Conservation (phyloP, 805 yeast genomes). For the Zygosaccharomyces lentus region DNA sequence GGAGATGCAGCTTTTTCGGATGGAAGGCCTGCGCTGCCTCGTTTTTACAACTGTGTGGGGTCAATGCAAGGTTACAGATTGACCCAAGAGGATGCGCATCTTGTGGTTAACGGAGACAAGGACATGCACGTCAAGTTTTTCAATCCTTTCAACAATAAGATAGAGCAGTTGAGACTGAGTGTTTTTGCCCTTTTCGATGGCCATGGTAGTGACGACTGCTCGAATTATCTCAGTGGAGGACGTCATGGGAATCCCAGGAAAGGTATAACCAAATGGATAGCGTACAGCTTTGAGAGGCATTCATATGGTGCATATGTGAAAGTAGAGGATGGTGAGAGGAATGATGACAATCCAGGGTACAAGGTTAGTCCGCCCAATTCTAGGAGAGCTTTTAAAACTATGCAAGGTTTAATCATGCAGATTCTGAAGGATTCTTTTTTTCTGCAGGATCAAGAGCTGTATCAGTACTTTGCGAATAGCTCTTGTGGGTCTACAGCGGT, state of each 20-base stretch:
- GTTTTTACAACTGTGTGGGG: conserved; percentile 56
- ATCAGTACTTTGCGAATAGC: conserved; percentile 37
- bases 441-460: conserved; percentile 43
- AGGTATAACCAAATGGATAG: conserved; percentile 32
- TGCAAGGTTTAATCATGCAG: conserved; percentile 36
- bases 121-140: conserved; percentile 35
- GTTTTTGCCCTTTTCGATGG: conserved; percentile 79
- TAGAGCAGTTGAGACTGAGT: conserved; percentile 28
- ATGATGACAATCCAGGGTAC: background rate
- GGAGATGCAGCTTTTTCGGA: conserved; percentile 5
- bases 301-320: conserved; percentile 22
- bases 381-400: conserved; percentile 27
- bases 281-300: conserved; percentile 29
- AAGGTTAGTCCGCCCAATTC: conserved; percentile 11
- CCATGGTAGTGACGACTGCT: conserved; percentile 68
- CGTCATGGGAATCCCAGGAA: conserved; percentile 14
- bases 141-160: conserved; percentile 30
- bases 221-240: conserved; percentile 45
- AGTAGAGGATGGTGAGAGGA: conserved; percentile 11
- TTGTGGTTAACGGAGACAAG: conserved; percentile 45
- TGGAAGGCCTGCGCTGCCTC: conserved; percentile 24
- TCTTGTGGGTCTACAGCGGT: conserved; percentile 53
- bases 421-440: conserved; percentile 43
- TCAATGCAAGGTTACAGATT: conserved; percentile 76
- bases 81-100: conserved; percentile 74